These are phyloP conservation scores for Biancaea sappan DNA, from an alignment of 306 rosid genomes.

Conservation along the genomic window DNA sequence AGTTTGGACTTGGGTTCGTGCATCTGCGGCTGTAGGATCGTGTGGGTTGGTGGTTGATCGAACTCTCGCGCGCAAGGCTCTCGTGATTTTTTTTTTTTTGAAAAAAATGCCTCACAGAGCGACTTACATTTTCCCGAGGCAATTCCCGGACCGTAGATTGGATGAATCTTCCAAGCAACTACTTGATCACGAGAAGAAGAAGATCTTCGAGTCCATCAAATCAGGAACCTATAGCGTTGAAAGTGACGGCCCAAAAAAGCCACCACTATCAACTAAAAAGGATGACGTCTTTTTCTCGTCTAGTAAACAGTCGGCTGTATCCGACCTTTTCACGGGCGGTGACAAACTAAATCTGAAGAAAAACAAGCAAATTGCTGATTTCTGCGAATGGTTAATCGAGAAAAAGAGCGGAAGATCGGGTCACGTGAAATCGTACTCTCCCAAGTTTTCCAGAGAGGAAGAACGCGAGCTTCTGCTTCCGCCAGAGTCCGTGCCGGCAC, in stretches of 20 bases:
- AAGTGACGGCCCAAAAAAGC: constrained; percentile 44
- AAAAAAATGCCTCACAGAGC: constrained; percentile 94
- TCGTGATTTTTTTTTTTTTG: no score
- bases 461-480: constrained; percentile 57
- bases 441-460: constrained; percentile 34
- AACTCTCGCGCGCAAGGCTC: constrained; percentile 27
- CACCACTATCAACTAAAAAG: constrained; percentile 9
- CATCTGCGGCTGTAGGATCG: constrained; percentile 25
- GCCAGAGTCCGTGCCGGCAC: constrained; percentile 22
- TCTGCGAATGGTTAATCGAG: constrained; percentile 67
- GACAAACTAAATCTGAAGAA: constrained; percentile 33
- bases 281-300: constrained; percentile 43
- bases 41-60: constrained; percentile 37
- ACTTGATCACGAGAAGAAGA: constrained; percentile 62
- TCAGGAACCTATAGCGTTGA: constrained; percentile 43
- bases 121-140: constrained; percentile 97
- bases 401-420: constrained; percentile 46
- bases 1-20: constrained; percentile 44
- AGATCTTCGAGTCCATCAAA: constrained; percentile 40
- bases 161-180: constrained; percentile 57
- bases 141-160: constrained; percentile 70
- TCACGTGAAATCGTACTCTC: constrained; percentile 37
- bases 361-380: constrained; percentile 53
- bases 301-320: constrained; percentile 47
- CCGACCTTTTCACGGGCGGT: constrained; percentile 55